Evolutionary conservation across 805 yeast genomes (phyloP).

Genomic region (Ogataea pignaliae): DNA sequence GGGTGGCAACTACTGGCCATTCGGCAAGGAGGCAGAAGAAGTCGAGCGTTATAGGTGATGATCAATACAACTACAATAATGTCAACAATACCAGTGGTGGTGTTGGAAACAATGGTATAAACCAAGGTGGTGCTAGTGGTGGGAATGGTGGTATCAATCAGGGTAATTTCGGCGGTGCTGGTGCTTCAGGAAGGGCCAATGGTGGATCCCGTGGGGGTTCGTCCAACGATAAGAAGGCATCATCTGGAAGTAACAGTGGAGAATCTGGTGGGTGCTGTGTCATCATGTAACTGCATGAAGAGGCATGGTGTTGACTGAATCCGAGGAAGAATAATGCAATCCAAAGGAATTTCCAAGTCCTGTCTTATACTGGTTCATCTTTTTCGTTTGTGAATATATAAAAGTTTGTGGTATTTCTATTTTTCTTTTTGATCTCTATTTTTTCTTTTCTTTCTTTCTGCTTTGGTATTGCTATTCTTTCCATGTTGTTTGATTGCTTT

Average conservation of each 20-base stretch:
- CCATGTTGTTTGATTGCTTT: background rate
- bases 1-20: too few relatives aligned
- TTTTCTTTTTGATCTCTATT: background rate
- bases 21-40: conserved; percentile 16
- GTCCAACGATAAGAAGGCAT: too few relatives aligned
- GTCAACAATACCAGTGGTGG: conserved; percentile 1
- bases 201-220: conserved; percentile 13
- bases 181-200: conserved; percentile 2
- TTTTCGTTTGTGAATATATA: too few relatives aligned
- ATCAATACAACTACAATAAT: background rate
- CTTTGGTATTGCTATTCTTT: background rate
- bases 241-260: background rate
- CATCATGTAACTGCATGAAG: conserved; percentile 20
- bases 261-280: conserved; percentile 32
- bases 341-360: too few relatives aligned
- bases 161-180: conserved; percentile 1
- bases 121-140: conserved; percentile 4
- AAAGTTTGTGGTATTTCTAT: background rate
- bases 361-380: too few relatives aligned
- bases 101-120: background rate
- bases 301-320: background rate
- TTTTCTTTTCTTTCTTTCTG: background rate
- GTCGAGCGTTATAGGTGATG: conserved; percentile 3
- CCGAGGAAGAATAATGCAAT: too few relatives aligned
- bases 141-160: conserved; percentile 6